Percentiles rank a stretch among this genome's conserved stretches.
Conservation (phyloP, 306 rosid genomes). For the Quercus dentata region DNA sequence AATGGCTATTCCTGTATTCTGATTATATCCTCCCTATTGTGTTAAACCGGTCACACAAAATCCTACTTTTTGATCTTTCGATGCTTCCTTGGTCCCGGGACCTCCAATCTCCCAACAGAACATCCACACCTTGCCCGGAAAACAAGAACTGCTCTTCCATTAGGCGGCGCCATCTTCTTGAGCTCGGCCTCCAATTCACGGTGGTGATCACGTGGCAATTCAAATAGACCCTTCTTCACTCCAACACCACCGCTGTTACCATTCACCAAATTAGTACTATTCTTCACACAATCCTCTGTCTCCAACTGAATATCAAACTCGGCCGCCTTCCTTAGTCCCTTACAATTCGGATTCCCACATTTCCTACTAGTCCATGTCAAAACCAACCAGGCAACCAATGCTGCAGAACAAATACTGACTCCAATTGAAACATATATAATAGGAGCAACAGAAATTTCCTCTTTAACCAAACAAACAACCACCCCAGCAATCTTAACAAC, state of each 20-base stretch:
- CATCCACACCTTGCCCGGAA: constrained; percentile 92
- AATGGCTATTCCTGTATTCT: constrained; percentile 36
- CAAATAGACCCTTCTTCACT: constrained; percentile 73
- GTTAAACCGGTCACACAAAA: constrained; percentile 8
- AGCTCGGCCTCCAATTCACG: constrained; percentile 87
- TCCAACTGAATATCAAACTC: constrained; percentile 94
- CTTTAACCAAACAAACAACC: constrained; percentile 46
- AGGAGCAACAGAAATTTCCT: constrained; percentile 71
- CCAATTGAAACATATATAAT: constrained; percentile 64
- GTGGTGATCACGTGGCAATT: constrained; percentile 84
- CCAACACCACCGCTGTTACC: constrained; percentile 31
- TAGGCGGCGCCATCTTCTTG: constrained; percentile 94
- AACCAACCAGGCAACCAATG: constrained; percentile 72
- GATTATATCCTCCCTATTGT: constrained; percentile 32
- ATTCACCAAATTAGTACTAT: constrained; percentile 36
- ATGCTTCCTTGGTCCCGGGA: constrained; percentile 73
- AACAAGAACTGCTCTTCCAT: constrained; percentile 86
- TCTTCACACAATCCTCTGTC: constrained; percentile 95
- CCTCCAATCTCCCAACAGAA: constrained; percentile 94
- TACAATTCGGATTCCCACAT: constrained; percentile 86
- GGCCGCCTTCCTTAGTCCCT: constrained; percentile 74
- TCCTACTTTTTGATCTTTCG: constrained; percentile 88
- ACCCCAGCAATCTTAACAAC: constrained; percentile 26
- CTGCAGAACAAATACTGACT: constrained; percentile 52
- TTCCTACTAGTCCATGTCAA: constrained; percentile 54